phyloP scores from a whole-genome alignment of 2,329 filamentous ascomycete genomes.

The Pseudocercospora macadamiae region DNA sequence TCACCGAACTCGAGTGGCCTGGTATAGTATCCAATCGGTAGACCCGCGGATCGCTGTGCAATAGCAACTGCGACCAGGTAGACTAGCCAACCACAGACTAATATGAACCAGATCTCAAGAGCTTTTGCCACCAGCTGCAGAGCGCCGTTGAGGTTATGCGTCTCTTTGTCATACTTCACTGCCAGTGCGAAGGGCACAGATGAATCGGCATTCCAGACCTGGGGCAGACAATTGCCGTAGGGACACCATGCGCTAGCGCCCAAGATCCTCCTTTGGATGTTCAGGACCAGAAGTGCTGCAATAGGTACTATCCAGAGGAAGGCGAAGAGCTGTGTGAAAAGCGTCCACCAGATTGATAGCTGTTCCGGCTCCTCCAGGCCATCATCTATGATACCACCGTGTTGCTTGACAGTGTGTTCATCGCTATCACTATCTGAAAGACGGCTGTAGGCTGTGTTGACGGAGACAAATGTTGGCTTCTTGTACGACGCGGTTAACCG shows the following conservation, averaged over 20 bases:
- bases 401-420: background rate
- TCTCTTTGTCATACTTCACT: slow-evolving; percentile 1
- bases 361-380: background rate
- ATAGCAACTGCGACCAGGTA: slow-evolving; percentile 30
- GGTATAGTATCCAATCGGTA: slow-evolving; percentile 31
- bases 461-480: background rate
- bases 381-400: background rate
- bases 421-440: background rate
- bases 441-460: background rate
- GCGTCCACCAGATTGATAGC: slow-evolving; percentile 1
- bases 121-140: slow-evolving; percentile 34
- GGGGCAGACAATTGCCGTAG: background rate
- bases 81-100: slow-evolving; percentile 29
- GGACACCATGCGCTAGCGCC: slow-evolving; percentile 30
- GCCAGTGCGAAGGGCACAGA: background rate
- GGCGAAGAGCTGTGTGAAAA: slow-evolving; percentile 23
- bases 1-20: slow-evolving; percentile 31
- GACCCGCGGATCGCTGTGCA: slow-evolving; percentile 23
- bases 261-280: slow-evolving; percentile 30
- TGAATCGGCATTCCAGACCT: background rate
- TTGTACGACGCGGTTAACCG: background rate
- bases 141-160: slow-evolving; percentile 25
- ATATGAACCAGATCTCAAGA: slow-evolving; percentile 34
- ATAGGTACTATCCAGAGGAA: slow-evolving; percentile 35
- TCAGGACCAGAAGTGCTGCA: slow-evolving; percentile 30